Conservation (phyloP, 1,284 basidiomycete genomes). For the Hortiboletus rubellus region DNA sequence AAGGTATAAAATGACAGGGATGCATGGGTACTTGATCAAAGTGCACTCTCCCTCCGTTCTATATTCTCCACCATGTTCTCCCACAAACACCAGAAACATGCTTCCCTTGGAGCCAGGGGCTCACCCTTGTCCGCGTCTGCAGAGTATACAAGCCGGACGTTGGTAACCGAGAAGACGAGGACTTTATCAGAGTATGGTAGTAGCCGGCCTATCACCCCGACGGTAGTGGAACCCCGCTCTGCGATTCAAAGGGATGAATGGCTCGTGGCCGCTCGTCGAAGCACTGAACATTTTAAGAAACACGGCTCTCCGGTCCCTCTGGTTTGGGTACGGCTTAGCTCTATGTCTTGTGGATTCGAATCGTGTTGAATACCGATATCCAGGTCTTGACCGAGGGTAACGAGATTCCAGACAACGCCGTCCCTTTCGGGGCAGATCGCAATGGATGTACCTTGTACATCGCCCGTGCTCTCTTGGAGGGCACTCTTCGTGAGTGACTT, state of each 20-base stretch:
- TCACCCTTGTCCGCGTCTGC: constrained; percentile 15
- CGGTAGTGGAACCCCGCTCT: constrained; percentile 13
- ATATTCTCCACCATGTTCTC: constrained; percentile 21
- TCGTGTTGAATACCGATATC: neutral
- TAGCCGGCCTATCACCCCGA: constrained; percentile 20
- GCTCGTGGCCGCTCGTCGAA: constrained; percentile 30
- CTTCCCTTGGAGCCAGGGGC: neutral
- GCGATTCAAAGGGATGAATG: constrained; percentile 29
- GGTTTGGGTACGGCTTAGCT: constrained; percentile 26
- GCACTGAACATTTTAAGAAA: constrained; percentile 31
- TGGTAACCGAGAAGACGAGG: constrained; percentile 19
- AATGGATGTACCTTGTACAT: constrained; percentile 30
- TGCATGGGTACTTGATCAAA: neutral
- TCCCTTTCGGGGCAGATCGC: constrained; percentile 36
- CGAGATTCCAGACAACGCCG: constrained; percentile 33
- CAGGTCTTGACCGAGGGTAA: constrained; percentile 34
- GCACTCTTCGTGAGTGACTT: constrained; percentile 27
- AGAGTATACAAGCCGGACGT: constrained; percentile 5
- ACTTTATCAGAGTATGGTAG: constrained; percentile 22
- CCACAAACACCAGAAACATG: constrained; percentile 2
- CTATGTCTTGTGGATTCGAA: neutral
- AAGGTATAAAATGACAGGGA: constrained; percentile 21
- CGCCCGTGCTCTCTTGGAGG: constrained; percentile 35
- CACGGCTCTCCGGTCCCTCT: constrained; percentile 33
- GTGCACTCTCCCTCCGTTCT: neutral